Base-by-base conservation (phyloP, 1,139 yeast genomes). In the Taphrina wiesneri region DNA sequence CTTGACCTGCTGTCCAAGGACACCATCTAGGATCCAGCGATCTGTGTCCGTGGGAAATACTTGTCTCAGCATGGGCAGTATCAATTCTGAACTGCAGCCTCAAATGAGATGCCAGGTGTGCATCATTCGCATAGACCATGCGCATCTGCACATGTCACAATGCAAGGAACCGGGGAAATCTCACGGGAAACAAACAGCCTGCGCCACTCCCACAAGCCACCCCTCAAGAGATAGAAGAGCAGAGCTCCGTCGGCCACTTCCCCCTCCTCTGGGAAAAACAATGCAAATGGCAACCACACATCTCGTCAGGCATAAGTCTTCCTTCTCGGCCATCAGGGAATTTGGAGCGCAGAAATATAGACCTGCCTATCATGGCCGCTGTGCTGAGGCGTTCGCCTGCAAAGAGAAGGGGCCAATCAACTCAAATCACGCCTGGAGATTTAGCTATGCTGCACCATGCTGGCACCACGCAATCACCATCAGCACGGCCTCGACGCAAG, bases 351-450 rank as follows among this genome's bases (percentile, higher is more conserved):
- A n/a, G n/a, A n/a, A n/a, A n/a, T n/a, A n/a, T n/a, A n/a, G n/a
- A n/a, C n/a, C n/a, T n/a, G n/a, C n/a, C n/a, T 4, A 1, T 49
- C 19, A 54, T 54, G 59, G 36, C 59, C 9, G 36, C 59, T 23
- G 59, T 54, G 17, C 59, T 54, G 21, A 36, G 23, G 36, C 46
- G 59, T 15, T 54, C 59, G 7, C 59, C 59, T 30, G 59, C 59
- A 21, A 54, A 54, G 23, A 36, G 59, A 25, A 2, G 59, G 21
- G 59, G 59, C 3, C 59, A 54, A 25, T 54, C 59, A n/a, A 54
- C 59, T 9, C 59, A 54, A 25, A 54, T 54, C 30, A 36, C 36
- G 26, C 21, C 59, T 2, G n/a, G 34, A 39, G 59, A 54, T 41
- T 15, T 54, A 34, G 43, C 41, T 25, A 13, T 54, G 17, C 30